Base-by-base conservation (phyloP, 1,284 basidiomycete species). In the Cutaneotrichosporon cavernicola region DNA sequence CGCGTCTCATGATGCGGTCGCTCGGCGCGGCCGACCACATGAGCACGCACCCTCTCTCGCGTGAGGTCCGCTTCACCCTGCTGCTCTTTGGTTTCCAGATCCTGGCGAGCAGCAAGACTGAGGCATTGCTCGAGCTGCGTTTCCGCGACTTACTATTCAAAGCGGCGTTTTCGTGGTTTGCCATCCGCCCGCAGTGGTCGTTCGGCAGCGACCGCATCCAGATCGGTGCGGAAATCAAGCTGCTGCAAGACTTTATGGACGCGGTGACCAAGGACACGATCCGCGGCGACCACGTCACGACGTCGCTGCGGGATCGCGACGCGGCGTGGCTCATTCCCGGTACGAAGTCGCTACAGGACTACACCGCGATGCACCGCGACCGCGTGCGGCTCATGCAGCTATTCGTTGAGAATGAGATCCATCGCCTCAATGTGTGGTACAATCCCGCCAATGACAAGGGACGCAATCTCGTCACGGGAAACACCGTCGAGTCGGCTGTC, bases 61-160 rank as follows among this genome's bases (percentile, higher is more conserved):
- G 96, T 36, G 94, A 98, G 82, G 85, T 89, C 1, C 87, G 93
- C 21, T 95, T 96, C 76, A 89, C 90, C 0, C 88, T 99, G 72
- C 82, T 98, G 10, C 83, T 95, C 3, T 97, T 99, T 74, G 95
- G 92, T 0, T 94, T 99, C 76, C 93, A 97, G 76, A 86, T 93
- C 1, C 81, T 99, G 46, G 90, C 91, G 73, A 92, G 91, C 68
- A 95, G 91, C 34, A 86, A 88, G 66, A 83, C 97, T 70, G 97
- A 99, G 76, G 84, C 87, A 0, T 87, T 88, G 64, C 89, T 92
- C 64, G 96, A 99, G 80, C 85, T 88, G 69, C 80, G 86, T 30
- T 82, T 95, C 61, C 86, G 97, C 56, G 86, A 91, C 69, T 85
- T 84, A 57, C 82, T 99, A 13, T 98, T 92, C 78, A 81, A 82